Evolutionary conservation across 2,329 filamentous ascomycete species (phyloP).

Genomic region (Dactylellina leptospora): DNA sequence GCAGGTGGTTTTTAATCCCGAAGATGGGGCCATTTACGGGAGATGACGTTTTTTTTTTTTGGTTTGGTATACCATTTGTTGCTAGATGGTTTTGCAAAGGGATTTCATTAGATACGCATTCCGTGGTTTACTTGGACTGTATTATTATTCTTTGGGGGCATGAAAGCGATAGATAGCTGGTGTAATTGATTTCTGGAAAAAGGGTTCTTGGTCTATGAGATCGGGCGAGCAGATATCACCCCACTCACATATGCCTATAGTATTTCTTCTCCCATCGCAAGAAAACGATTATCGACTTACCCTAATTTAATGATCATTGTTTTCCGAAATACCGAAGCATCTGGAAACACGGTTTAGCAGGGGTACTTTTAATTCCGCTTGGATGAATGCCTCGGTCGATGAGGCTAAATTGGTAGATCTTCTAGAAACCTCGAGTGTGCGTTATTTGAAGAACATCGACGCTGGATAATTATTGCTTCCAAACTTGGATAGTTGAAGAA

Average conservation of each 20-base stretch:
- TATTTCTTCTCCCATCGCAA: too few species aligned
- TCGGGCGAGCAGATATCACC: too few species aligned
- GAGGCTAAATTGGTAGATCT: constrained; percentile 40
- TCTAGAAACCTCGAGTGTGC: too few species aligned
- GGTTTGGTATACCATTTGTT: neutral
- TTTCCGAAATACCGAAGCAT: neutral
- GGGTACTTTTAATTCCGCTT: constrained; percentile 33
- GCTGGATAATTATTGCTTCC: too few species aligned
- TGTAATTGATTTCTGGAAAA: neutral
- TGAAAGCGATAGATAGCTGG: neutral
- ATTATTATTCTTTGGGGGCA: neutral
- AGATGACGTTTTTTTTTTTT: constrained; percentile 32
- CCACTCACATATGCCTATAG: too few species aligned
- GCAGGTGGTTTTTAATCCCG: constrained; percentile 34
- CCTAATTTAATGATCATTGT: constrained; percentile 6
- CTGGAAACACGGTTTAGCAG: neutral
- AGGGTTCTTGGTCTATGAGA: neutral
- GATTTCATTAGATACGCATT: too few species aligned
- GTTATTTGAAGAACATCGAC: too few species aligned
- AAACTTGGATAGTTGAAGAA: neutral
- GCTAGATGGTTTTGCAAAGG: neutral
- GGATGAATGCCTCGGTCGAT: constrained; percentile 33
- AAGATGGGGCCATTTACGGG: constrained; percentile 29
- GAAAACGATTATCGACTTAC: constrained; percentile 6
- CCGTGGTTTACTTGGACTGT: too few species aligned